phyloP scores from a whole-genome alignment of 164 flowering plant species.

The Paratinospora sagittata region DNA sequence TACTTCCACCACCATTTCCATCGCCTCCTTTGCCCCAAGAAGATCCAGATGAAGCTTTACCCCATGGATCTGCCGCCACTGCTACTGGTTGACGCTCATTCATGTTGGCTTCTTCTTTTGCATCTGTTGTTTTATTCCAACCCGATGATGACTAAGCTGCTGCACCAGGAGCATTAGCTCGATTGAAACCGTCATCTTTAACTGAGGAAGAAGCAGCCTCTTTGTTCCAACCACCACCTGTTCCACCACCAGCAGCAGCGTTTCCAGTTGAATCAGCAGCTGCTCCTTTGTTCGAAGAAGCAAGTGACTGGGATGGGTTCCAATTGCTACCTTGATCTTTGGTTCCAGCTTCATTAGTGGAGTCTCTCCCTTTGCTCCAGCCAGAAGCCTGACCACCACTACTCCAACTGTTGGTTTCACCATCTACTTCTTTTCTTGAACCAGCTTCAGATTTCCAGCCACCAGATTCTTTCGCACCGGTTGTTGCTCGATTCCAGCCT shows the following conservation, averaged over 20 bases:
- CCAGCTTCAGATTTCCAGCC: constrained; percentile 4
- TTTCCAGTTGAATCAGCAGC: not conserved
- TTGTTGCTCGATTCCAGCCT: not conserved
- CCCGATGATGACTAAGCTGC: constrained; percentile 7
- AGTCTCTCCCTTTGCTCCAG: constrained; percentile 16
- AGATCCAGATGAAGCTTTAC: not conserved
- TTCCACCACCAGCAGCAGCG: not conserved
- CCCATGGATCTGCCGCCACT: constrained; percentile 5
- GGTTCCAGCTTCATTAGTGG: constrained; percentile 8
- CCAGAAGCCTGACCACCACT: not conserved
- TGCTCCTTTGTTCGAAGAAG: not conserved
- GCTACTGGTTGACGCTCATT: constrained; percentile 7
- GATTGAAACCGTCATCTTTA: not conserved
- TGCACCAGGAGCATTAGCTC: not conserved
- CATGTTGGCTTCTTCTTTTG: constrained; percentile 8
- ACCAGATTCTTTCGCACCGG: constrained; percentile 2
- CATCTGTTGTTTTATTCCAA: constrained; percentile 1
- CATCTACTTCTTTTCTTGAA: not conserved
- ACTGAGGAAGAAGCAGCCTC: not conserved
- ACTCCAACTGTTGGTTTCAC: not conserved
- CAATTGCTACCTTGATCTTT: constrained; percentile 9
- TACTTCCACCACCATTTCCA: too few relatives aligned
- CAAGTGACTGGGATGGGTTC: constrained; percentile 4
- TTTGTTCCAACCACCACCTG: not conserved
- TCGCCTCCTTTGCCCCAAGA: constrained; percentile 14